These are phyloP conservation scores for Litsea cubeba DNA, from an alignment of 164 flowering plant genomes.

Conservation along the genomic window DNA sequence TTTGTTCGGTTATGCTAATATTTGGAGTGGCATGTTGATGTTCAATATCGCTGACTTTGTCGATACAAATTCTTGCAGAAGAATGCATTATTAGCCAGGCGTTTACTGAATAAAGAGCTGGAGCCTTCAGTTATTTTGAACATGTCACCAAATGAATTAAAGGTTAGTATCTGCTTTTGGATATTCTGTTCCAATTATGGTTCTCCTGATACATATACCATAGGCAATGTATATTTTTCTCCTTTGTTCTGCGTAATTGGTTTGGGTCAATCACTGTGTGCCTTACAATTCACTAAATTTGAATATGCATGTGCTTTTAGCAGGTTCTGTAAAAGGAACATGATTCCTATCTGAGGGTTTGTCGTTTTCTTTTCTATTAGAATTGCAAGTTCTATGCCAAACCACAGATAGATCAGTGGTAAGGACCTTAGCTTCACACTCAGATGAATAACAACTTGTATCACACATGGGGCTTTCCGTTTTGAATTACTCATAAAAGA, in stretches of 20 bases:
- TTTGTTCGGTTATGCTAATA: no score
- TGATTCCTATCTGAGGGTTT: background rate
- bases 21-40: background rate
- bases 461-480: no score
- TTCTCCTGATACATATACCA: background rate
- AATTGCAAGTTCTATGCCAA: no score
- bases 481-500: no score
- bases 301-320: background rate
- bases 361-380: background rate
- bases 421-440: no score
- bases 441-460: no score
- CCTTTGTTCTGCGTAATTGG: background rate
- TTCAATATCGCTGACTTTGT: background rate
- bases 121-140: constrained; percentile 67
- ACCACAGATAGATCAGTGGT: no score
- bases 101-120: constrained; percentile 69
- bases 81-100: constrained; percentile 52
- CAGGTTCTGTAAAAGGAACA: background rate
- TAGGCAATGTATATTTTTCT: background rate
- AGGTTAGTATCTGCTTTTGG: constrained; percentile 36
- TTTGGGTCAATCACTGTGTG: background rate
- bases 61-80: constrained; percentile 39
- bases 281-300: background rate
- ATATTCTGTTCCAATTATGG: background rate
- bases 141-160: constrained; percentile 81